Base-by-base conservation (phyloP, 495 filamentous ascomycete species). In the Neurospora sp. region DNA sequence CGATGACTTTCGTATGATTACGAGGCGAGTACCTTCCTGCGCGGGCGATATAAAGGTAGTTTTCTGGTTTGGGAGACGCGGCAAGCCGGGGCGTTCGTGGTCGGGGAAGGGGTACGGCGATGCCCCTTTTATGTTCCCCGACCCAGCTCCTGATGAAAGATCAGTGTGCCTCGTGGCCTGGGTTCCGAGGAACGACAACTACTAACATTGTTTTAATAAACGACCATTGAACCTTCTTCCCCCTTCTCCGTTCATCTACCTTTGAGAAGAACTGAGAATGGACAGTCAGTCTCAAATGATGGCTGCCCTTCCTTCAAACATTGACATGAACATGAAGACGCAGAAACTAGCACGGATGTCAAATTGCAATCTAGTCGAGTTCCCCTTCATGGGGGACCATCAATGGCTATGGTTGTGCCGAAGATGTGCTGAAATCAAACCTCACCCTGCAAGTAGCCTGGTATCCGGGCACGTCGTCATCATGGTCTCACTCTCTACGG, bases 381-480 rank as follows among this genome's bases (percentile, higher is more conserved):
- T 66, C 73, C 71, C 86, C 78, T 84, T 87, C 40, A 62, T 49
- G 72, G 41, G 70, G 39, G 72, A 73, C 70, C 54, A 66, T 79
- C 85, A 82, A 92, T 97, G 92, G 88, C 92, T 93, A 89, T 84
- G 86, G 90, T 93, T 95, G 94, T 93, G 94, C 94, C 94, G 92
- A 95, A 83, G 85, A 88, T 88, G 87, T 89, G 87, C 86, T 90
- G 84, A 88, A 82, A 88, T 80, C 75, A 77, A 87, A 82, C 74
- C 76, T 71, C 70, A 66, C 54, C 46, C 72, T 60, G 80, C 81
- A 80, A 78, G 81, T 42, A 81, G 80, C 80, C 81, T 80, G 81
- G 81, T 76, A 79, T 81, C 81, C 81, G 79, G 81, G 79, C 81
- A 81, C 78, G 77, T 70, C 74, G 39, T 74, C 54, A 72, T 76